A percentile compares a stretch with the other conserved stretches of the same genome.
Conservation (phyloP, 495 filamentous ascomycete genomes). For the Tuber calosporum region DNA sequence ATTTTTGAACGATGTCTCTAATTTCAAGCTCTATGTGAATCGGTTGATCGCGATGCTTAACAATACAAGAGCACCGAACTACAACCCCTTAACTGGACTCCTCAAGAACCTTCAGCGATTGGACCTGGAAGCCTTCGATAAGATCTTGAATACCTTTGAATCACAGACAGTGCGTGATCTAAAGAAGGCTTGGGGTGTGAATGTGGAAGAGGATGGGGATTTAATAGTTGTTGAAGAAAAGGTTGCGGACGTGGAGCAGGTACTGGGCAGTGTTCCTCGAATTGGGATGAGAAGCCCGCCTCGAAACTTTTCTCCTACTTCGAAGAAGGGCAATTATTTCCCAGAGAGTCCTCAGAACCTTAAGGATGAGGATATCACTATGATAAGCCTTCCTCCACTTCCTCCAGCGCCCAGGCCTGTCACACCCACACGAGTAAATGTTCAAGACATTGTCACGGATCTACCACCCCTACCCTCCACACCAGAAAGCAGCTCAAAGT, state of each 20-base stretch:
- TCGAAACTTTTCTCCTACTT: conserved; percentile 16
- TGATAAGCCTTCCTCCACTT: conserved; percentile 43
- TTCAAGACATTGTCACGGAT: conserved; percentile 26
- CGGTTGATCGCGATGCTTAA: conserved; percentile 39
- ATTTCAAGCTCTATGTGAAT: conserved; percentile 39
- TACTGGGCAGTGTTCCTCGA: conserved; percentile 37
- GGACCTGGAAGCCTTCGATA: conserved; percentile 33
- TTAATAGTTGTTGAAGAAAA: conserved; percentile 37
- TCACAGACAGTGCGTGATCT: conserved; percentile 34
- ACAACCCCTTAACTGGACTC: conserved; percentile 26
- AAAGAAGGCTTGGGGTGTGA: conserved; percentile 39
- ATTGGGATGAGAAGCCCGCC: conserved; percentile 34
- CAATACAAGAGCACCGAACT: conserved; percentile 38
- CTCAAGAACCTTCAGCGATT: conserved; percentile 36
- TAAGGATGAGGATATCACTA: conserved; percentile 50
- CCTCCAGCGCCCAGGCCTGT: conserved; percentile 28
- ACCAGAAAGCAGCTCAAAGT: conserved; percentile 8
- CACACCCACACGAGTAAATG: conserved; percentile 24
- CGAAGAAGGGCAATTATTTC: conserved; percentile 23
- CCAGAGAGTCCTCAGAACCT: conserved; percentile 33
- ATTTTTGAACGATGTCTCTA: conserved; percentile 36
- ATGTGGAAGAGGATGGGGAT: conserved; percentile 36
- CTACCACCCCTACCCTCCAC: conserved; percentile 36
- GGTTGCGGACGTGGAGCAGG: conserved; percentile 41
- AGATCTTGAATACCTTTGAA: conserved; percentile 40